These are phyloP conservation scores for Phytophthora pistaciae DNA, from an alignment of 352 stramenopile species.

Conservation along the genomic window DNA sequence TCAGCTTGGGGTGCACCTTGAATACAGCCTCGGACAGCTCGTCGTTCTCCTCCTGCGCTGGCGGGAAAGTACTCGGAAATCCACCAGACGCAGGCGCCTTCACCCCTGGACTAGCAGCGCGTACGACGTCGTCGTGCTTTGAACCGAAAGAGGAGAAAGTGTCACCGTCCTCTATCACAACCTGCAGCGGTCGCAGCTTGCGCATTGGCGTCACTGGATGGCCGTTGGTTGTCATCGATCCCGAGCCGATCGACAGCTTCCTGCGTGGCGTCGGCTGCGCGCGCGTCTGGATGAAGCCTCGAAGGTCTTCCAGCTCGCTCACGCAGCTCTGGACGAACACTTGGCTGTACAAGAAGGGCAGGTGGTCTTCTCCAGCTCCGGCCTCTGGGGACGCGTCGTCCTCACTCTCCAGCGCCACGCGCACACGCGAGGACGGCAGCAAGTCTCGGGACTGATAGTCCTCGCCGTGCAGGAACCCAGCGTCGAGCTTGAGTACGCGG, in stretches of 20 bases:
- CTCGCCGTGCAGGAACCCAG: slow-evolving; percentile 16
- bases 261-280: slow-evolving; percentile 42
- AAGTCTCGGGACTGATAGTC: slow-evolving; percentile 28
- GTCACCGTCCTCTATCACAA: slow-evolving; percentile 43
- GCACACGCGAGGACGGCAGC: slow-evolving; percentile 21
- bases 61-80: not conserved
- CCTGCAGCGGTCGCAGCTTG: slow-evolving; percentile 71
- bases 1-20: slow-evolving; percentile 68
- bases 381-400: slow-evolving; percentile 10
- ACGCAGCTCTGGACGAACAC: slow-evolving; percentile 78
- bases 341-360: slow-evolving; percentile 76
- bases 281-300: slow-evolving; percentile 64
- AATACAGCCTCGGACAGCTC: slow-evolving; percentile 62
- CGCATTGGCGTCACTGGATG: slow-evolving; percentile 45
- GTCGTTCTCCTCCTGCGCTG: slow-evolving; percentile 37
- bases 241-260: slow-evolving; percentile 21
- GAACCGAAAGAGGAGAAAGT: slow-evolving; percentile 13
- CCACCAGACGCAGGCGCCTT: slow-evolving; percentile 4
- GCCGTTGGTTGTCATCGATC: not conserved
- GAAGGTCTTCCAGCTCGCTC: slow-evolving; percentile 62
- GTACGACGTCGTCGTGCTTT: not conserved
- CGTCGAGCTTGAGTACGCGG: slow-evolving; percentile 46
- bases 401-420: slow-evolving; percentile 18
- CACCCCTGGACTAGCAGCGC: not conserved
- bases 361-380: slow-evolving; percentile 37